Percentiles rank a stretch among this genome's conserved stretches.
phyloP scores from a whole-genome alignment of 2,329 filamentous ascomycete species.

The Penicillium sp. region DNA sequence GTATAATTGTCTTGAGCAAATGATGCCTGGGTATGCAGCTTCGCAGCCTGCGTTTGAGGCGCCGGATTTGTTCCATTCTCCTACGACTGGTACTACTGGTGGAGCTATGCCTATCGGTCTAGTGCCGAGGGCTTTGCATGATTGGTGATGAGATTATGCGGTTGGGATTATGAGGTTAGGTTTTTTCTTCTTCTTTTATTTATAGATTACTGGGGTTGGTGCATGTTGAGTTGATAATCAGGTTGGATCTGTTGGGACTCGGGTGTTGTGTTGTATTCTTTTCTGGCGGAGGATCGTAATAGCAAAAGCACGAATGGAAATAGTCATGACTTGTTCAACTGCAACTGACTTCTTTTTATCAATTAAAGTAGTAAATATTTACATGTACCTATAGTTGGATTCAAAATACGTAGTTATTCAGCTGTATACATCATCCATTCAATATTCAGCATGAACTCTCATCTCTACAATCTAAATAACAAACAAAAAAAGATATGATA shows the following conservation, averaged over 20 bases:
- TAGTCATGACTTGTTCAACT: not conserved
- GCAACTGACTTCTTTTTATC: not conserved
- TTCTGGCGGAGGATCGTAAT: not conserved
- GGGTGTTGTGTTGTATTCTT: not conserved
- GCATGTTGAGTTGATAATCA: not conserved
- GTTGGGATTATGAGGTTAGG: not conserved
- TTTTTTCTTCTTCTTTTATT: not conserved
- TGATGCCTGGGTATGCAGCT: slow-evolving; percentile 25
- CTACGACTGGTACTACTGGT: slow-evolving; percentile 16
- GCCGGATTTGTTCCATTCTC: slow-evolving; percentile 19
- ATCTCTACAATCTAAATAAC: too few species aligned
- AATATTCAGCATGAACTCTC: too few species aligned
- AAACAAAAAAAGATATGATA: not conserved
- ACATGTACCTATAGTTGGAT: not conserved
- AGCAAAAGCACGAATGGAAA: not conserved
- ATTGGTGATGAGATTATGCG: slow-evolving; percentile 16
- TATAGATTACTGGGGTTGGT: not conserved
- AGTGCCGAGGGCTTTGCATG: slow-evolving; percentile 27
- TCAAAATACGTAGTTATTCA: not conserved
- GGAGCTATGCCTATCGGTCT: slow-evolving; percentile 27
- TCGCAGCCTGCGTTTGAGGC: slow-evolving; percentile 18
- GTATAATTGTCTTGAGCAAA: slow-evolving; percentile 28
- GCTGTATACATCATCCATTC: not conserved
- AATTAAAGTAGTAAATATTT: not conserved
- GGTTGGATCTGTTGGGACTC: not conserved